A percentile compares a stretch with the other conserved stretches of the same genome.
Evolutionary conservation across 176 grass and related monocot genomes (phyloP).

Genomic region (Miscanthus lutarioriparius): DNA sequence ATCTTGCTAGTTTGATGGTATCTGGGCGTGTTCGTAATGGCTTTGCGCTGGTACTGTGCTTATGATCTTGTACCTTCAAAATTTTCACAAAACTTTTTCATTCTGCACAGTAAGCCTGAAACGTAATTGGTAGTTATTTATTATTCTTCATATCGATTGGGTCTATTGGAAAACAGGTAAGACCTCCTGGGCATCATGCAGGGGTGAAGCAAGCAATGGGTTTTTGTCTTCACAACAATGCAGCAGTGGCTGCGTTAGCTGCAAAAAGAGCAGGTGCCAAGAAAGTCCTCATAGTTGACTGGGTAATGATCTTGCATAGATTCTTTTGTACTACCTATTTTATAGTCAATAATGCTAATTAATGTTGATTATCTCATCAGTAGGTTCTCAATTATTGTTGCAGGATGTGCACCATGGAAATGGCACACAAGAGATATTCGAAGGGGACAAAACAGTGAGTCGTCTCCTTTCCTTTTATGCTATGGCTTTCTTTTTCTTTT

Average conservation of each 20-base stretch:
- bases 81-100: constrained; percentile 12
- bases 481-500: not conserved
- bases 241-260: constrained; percentile 89
- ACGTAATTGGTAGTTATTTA: not conserved
- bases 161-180: constrained; percentile 57
- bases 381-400: constrained; percentile 32
- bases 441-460: constrained; percentile 82
- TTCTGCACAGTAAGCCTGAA: constrained; percentile 17
- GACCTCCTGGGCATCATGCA: constrained; percentile 98
- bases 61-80: constrained; percentile 21
- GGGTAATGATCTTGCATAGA: constrained; percentile 63
- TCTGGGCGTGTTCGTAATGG: constrained; percentile 72
- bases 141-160: constrained; percentile 20
- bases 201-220: constrained; percentile 94
- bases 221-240: constrained; percentile 98
- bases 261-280: constrained; percentile 88
- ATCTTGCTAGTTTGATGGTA: constrained; percentile 82
- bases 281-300: constrained; percentile 98
- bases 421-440: constrained; percentile 98
- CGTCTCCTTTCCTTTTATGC: constrained; percentile 18
- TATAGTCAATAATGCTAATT: not conserved
- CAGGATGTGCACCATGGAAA: constrained; percentile 99
- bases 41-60: constrained; percentile 84
- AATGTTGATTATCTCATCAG: constrained; percentile 6
- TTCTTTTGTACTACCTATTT: constrained; percentile 22